Base-by-base conservation (phyloP, 2,329 filamentous ascomycete genomes). In the Cladorrhinum sp. region DNA sequence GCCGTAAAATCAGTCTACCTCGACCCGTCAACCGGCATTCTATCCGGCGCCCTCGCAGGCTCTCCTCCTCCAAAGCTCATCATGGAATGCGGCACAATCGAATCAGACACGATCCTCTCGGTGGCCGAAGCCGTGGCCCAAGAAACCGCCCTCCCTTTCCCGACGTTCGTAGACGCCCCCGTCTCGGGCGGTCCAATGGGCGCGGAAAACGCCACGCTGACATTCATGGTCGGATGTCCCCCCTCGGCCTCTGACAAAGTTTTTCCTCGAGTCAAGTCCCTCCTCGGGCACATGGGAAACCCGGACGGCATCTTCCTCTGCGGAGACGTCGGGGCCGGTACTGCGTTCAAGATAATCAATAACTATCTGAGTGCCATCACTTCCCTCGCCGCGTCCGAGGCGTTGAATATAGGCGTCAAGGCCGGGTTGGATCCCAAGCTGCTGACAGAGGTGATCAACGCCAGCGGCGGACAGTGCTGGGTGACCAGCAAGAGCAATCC, bases 341-440 rank as follows among this genome's bases (percentile, higher is more conserved):
- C 90, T 0, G 86, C 88, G 7, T 88, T 83, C 24, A 91, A 91
- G 72, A 78, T 90, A 14, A 86, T 87, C 58, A 91, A 91, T 73
- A 91, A 91, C 72, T 91, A 91, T 68, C 81, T 90, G 20, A 75
- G 89, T 20, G 87, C 87, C 3, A 82, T 90, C 65, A 89, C 86
- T 72, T 90, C 90, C 65, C 86, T 77, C 16, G 74, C 73, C 1
- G 73, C 72, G 0, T 71, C 71, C 1, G 74, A 76, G 65, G 73
- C 74, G 5, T 71, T 77, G 58, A 75, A 74, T 54, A 73, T 77
- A 20, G 75, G 74, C 26, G 69, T 75, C 24, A 75, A 72, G 46
- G 71, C 73, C 28, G 74, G 75, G 10, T 62, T 77, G 28, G 73
- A 76, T 55, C 70, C 71, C 5, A 67, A 67, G 59, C 79, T 81